Base-by-base conservation (phyloP, 2,329 filamentous ascomycete genomes). In the Colletotrichum tabaci region DNA sequence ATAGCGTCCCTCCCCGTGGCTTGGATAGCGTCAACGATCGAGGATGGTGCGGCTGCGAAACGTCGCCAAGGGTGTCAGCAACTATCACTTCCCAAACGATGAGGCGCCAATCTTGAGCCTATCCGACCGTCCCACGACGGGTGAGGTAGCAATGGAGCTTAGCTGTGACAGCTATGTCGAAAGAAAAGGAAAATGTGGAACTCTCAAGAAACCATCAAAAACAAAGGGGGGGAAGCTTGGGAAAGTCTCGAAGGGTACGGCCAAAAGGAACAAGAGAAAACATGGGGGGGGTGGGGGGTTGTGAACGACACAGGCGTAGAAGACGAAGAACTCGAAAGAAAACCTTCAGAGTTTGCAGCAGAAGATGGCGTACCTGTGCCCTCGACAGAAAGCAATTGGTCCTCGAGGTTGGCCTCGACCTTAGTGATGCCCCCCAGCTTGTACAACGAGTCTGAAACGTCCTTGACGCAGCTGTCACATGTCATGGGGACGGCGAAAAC, bases 401-500 rank as follows among this genome's bases (percentile, higher is more conserved):
- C 90, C 79, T 93, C 87, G 61, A 98, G 87, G 80, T 93, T 93
- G 75, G 92, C 94, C 72, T 96, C 90, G 65, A 98, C 92, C 77
- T 94, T 95, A 77, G 88, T 89, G 80, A 98, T 93, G 52, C 95
- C 95, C 78, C 90, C 87, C 53, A 98, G 84, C 78, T 92, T 91
- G 81, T 92, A 89, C 61, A 98, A 85, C 58, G 94, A 91, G 74
- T 89, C 89, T 78, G 94, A 94, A 80, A 99, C 91, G 77, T 94
- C 92, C 82, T 95, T 92, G 81, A 98, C 90, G 85, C 96, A 98
- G 79, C 89, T 87, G 77, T 97, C 92, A 85, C 96, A 98, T 83
- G 92, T 94, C 87, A 98, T 92, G 66, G 95, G 95, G 76, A 98
- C 96, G 74, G 96, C 95, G 82, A 98, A 98, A 75, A 96, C 92